phyloP scores from a whole-genome alignment of 768 basidiomycete genomes.

The Coprinellus aureogranulatus region DNA sequence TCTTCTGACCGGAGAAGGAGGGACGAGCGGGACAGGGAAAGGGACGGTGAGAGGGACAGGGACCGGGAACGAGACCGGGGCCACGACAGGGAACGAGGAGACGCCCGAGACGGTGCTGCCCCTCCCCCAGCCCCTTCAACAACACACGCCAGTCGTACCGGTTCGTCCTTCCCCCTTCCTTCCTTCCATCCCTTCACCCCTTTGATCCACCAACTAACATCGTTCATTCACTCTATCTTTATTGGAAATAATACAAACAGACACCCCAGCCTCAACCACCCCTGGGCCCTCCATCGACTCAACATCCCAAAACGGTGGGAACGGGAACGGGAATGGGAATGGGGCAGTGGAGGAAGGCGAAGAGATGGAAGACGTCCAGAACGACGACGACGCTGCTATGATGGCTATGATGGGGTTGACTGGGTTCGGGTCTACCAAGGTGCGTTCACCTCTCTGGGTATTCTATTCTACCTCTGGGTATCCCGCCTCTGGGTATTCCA shows the following conservation, averaged over 20 bases:
- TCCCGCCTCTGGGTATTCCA: too few relatives aligned
- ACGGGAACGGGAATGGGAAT: too few relatives aligned
- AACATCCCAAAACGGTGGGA: too few relatives aligned
- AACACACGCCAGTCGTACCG: neutral
- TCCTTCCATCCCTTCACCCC: too few relatives aligned
- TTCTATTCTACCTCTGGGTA: too few relatives aligned
- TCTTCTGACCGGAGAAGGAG: conserved; percentile 15
- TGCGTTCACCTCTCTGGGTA: conserved; percentile 29
- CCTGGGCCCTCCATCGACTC: conserved; percentile 1
- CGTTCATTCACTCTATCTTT: too few relatives aligned
- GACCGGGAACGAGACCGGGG: conserved; percentile 37
- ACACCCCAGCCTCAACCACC: neutral
- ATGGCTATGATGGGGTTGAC: conserved; percentile 86
- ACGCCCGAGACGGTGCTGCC: conserved; percentile 14
- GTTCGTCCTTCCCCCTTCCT: too few relatives aligned
- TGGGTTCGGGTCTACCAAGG: conserved; percentile 91
- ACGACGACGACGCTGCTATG: conserved; percentile 76
- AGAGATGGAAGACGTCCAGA: conserved; percentile 47
- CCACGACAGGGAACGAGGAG: conserved; percentile 24
- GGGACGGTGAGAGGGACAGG: too few relatives aligned
- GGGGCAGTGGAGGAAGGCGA: conserved; percentile 41
- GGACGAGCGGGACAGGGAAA: conserved; percentile 15
- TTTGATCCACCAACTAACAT: too few relatives aligned
- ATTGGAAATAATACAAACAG: neutral
- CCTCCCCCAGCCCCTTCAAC: neutral